Evolutionary conservation across 371 early-diverging fungal genomes (phyloP), one percentile per base, ranked within the genome.

Genomic region (Capniomyces stellatus): DNA sequence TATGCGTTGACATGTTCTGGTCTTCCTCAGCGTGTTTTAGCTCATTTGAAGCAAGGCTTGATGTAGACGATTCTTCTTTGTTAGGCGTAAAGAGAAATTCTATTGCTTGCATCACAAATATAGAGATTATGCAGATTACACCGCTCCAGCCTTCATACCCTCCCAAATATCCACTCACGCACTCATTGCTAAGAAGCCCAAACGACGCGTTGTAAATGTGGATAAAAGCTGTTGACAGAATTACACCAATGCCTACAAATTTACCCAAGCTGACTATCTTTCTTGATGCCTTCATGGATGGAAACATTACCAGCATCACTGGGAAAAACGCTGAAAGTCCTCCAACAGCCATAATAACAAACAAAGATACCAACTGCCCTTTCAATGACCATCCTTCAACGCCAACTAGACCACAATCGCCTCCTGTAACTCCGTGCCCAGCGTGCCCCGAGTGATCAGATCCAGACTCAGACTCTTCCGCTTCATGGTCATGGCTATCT

Each of bases 181-280:
- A 75, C 30, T 69, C 62, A 58, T 74, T 63, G 24, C 60, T 61
- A 31, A 79, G 59, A 19, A 58, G 59, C 15, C 59, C 64, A 47
- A 58, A 54, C 10, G 75, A 72, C 18, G 59, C 66, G 1, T 75
- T 73, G 29, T 78, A 54, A 75, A 83, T 76, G 63, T 87, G 88
- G 56, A 87, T 74, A 48, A 86, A 81, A 8, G 81, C 85, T 4
- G 84, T 83, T 1, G 83, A 75, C 51, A 86, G 71, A 49, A 88
- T 83, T 13, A 88, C 77, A 51, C 88, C 88, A 1, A 82, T 81
- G 51, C 86, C 83, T 55, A 86, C 72, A 58, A 72, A 70, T 59
- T 79, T 81, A 52, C 70, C 67, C 29, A 69, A 21, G 2, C 62
- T 60, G 43, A 67, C 55, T 10, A 51, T 44, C 0, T 31, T 54